These are phyloP conservation scores for Phytophthora uliginosa DNA, from an alignment of 352 stramenopile genomes.

Conservation along the genomic window DNA sequence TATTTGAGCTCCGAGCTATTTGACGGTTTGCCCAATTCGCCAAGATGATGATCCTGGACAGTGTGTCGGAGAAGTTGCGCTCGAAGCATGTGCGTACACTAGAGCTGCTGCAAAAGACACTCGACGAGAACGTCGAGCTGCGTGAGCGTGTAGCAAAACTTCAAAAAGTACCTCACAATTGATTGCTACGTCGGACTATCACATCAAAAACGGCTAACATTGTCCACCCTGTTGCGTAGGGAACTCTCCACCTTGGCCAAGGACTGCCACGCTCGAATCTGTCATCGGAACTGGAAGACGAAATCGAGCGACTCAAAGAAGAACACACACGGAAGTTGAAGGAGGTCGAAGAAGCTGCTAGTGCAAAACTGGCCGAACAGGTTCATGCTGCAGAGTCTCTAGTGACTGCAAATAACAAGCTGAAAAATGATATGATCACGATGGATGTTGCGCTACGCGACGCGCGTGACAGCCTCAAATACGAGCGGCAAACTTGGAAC, in stretches of 20 bases:
- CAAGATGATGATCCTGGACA: slow-evolving; percentile 66
- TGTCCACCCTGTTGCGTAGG: slow-evolving; percentile 23
- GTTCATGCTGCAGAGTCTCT: slow-evolving; percentile 37
- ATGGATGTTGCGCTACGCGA: slow-evolving; percentile 50
- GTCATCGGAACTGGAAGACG: slow-evolving; percentile 61
- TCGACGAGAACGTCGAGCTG: slow-evolving; percentile 83
- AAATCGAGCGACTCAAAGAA: slow-evolving; percentile 64
- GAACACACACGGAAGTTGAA: slow-evolving; percentile 50
- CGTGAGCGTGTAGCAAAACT: slow-evolving; percentile 53
- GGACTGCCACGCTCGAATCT: slow-evolving; percentile 51
- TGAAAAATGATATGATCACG: slow-evolving; percentile 67
- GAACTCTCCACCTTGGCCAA: slow-evolving; percentile 59
- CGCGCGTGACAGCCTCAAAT: slow-evolving; percentile 47
- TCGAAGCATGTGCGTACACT: slow-evolving; percentile 87
- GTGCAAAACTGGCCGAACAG: slow-evolving; percentile 43
- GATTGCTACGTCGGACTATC: not conserved
- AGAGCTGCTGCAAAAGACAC: slow-evolving; percentile 81
- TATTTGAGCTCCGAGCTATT: not conserved
- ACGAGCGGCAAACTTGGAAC: slow-evolving; percentile 46
- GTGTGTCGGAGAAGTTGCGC: slow-evolving; percentile 71
- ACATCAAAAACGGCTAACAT: not conserved
- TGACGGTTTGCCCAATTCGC: not conserved
- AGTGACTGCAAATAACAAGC: slow-evolving; percentile 49
- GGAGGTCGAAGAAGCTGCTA: slow-evolving; percentile 45
- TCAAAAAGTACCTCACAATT: slow-evolving; percentile 49